Base-by-base conservation (phyloP, 139 green algal species). In the Chlamydomonas sphaeroides region DNA sequence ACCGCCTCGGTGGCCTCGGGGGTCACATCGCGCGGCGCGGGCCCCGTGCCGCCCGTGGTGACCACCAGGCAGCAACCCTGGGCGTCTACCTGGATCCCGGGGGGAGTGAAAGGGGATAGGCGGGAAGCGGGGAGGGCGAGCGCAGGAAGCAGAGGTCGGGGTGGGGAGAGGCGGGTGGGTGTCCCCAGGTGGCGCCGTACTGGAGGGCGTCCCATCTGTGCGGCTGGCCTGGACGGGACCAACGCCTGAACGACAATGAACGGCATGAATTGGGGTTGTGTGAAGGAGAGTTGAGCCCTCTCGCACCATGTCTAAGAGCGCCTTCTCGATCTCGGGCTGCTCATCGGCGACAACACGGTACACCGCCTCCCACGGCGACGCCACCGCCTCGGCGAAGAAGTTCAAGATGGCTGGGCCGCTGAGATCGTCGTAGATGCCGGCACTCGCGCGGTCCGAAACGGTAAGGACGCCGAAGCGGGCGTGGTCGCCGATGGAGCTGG, bases 1-100 rank as follows among this genome's bases (percentile, higher is more conserved):
- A 98, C 94, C 48, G 94, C 93, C 84, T 97, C 93, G 36, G 95
- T 98, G 5, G 95, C 96, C 61, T 98, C 96, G 45, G 96, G 96
- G 15, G 96, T 98, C n/a, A 98, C 94, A 65, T 98, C 96, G 6
- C 95, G 84, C 0, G 92, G 87, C 6, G 95, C 91, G 8, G 96
- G 96, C 3, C 96, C 95, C 36, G 95, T 98, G 65, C 96, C 96
- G 1, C 92, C 92, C 17, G 95, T 98, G 7, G 95, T 98, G 4
- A 98, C 91, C 59, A 98, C 92, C 28, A 98, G 72, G 80, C 91
- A 96, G 89, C 95, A 98, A 32, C 90, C 88, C 57, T 94, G 84
- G 0, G 85, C 70, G 79, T 98, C 95, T 38, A 90, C 90, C 91
- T 95, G 86, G 48, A 38, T 7, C 35, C 5, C 18, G 6, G 15